These are phyloP conservation scores for Paramecium bursaria DNA, from an alignment of 73 alveolate genomes.

Conservation along the genomic window DNA sequence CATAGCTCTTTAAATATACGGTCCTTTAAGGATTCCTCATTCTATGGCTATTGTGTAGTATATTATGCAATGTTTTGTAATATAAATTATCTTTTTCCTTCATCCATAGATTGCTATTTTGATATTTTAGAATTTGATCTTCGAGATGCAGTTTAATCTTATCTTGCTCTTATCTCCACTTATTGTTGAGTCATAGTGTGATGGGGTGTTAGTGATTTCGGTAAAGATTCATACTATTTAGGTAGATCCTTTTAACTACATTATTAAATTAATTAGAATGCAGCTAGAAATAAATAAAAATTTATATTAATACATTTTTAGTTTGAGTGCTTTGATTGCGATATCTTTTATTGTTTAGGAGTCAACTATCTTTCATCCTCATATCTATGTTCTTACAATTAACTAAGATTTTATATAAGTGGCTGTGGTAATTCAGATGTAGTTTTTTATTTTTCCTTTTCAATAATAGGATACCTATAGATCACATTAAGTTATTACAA, in stretches of 20 bases:
- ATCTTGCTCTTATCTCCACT: neutral
- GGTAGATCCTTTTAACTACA: too few species aligned
- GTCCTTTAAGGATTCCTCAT: slow-evolving; percentile 33
- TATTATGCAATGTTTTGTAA: neutral
- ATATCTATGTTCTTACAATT: too few species aligned
- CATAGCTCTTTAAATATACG: slow-evolving; percentile 50
- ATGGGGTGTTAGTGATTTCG: neutral
- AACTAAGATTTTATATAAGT: neutral
- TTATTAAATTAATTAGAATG: too few species aligned
- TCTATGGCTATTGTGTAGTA: neutral
- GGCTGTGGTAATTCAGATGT: neutral
- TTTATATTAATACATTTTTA: too few species aligned
- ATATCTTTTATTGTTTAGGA: too few species aligned
- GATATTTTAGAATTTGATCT: neutral
- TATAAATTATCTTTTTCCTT: neutral
- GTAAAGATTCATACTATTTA: too few species aligned
- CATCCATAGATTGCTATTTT: slow-evolving; percentile 29
- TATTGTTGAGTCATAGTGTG: neutral
- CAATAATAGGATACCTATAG: too few species aligned
- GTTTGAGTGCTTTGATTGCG: too few species aligned
- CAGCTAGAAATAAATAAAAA: too few species aligned
- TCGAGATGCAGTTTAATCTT: neutral
- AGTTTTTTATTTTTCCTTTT: too few species aligned
- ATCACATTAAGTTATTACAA: too few species aligned
- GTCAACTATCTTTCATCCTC: too few species aligned